Base-by-base conservation (phyloP, 2,329 filamentous ascomycete species). In the Gnomoniopsis sp. region DNA sequence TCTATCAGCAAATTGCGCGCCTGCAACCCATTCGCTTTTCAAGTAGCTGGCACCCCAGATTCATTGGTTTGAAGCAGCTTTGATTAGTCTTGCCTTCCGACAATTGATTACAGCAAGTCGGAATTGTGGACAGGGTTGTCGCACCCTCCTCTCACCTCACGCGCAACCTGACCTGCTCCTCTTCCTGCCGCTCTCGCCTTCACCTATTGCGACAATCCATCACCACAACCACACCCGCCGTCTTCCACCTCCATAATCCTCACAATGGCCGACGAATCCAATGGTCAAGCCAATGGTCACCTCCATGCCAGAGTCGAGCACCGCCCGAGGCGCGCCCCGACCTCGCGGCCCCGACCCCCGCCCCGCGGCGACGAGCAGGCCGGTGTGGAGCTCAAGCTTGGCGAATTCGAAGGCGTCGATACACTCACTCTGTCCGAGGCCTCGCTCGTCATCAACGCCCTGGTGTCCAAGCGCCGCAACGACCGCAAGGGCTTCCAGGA, bases 391-490 rank as follows among this genome's bases (percentile, higher is more conserved):
- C 86, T 98, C 64, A 90, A 88, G 72, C 88, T 99, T 12, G 95
- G 95, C 76, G 93, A 97, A 72, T 97, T 98, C 76, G 87, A 96
- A 67, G 82, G 93, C 69, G 92, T 96, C 65, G 91, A 95, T 71
- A 93, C 93, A 6, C 81, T 99, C 62, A 96, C 93, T 49, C 84
- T 97, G 55, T 96, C 91, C 36, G 95, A 98, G 77, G 93, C 95
- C 2, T 86, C 91, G 66, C 85, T 96, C 53, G 89, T 99, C 70
- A 91, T 99, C 68, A 93, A 93, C 70, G 92, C 92, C 62, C 88
- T 97, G 52, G 85, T 95, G 64, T 82, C 89, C 62, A 91, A 93
- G 77, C 86, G 91, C 64, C 85, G 87, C 65, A 87, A 88, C 67
- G 89, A 90, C 67, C 86, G 87, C 67, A 92, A 92, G 75, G 90